Conservation (phyloP, 2,329 filamentous ascomycete genomes). For the Magnaporthales sp. region DNA sequence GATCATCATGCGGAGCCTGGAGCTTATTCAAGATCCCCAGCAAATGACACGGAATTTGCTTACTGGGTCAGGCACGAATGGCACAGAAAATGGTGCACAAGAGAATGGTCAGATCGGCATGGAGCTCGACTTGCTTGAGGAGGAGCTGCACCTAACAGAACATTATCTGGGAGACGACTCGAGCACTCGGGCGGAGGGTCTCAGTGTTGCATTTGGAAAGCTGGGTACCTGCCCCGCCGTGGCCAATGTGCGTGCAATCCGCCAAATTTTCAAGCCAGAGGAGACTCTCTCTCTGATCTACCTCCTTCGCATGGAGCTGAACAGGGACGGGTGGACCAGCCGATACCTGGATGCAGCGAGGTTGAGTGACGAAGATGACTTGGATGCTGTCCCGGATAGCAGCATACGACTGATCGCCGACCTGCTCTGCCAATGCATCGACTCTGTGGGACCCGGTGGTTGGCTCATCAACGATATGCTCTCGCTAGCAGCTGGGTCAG, state of each 20-base stretch:
- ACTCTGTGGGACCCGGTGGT: conserved; percentile 65
- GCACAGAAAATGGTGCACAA: conserved; percentile 15
- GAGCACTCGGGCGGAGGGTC: conserved; percentile 50
- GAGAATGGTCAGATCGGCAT: conserved; percentile 31
- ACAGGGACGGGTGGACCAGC: conserved; percentile 67
- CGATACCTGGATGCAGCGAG: conserved; percentile 55
- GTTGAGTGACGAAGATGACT: conserved; percentile 33
- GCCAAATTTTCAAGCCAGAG: conserved; percentile 52
- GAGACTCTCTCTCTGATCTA: conserved; percentile 66
- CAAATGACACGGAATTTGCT: conserved; percentile 21
- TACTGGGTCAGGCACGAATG: conserved; percentile 18
- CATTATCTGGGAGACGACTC: conserved; percentile 58
- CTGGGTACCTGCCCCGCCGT: conserved; percentile 56
- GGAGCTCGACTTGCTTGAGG: conserved; percentile 52
- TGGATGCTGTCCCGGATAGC: conserved; percentile 49
- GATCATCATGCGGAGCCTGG: conserved; percentile 60
- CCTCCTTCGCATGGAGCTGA: conserved; percentile 63
- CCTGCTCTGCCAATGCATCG: conserved; percentile 63
- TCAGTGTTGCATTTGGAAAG: conserved; percentile 62
- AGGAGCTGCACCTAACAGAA: conserved; percentile 60
- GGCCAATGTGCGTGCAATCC: conserved; percentile 54
- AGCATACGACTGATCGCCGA: conserved; percentile 64
- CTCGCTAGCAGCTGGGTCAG: conserved; percentile 22
- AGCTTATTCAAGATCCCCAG: conserved; percentile 40
- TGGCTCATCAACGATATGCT: conserved; percentile 60